Evolutionary conservation across 2,329 filamentous ascomycete species (phyloP), one percentile per base, ranked within the genome.

Genomic region (Alternaria sp.): DNA sequence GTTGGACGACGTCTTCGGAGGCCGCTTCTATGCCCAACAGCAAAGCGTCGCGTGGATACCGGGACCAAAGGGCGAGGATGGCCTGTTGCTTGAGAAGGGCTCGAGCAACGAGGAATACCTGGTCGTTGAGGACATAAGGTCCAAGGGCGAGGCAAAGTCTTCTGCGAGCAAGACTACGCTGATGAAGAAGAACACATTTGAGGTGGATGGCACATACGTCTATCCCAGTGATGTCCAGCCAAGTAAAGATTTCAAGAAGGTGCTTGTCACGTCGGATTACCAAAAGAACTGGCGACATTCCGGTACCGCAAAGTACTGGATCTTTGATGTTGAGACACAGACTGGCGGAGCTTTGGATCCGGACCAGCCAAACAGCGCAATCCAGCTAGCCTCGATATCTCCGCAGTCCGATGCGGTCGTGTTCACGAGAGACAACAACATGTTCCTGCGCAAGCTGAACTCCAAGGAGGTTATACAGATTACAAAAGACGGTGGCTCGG

Each of bases 321-420:
- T 99, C 63, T 91, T 97, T 68, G 92, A 99, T 76, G 96, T 99
- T 25, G 88, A 87, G 30, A 90, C 89, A 1, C 94, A 97, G 77
- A 86, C 82, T 1, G 91, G 87, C 1, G 86, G 97, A 79, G 89
- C 96, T 1, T 83, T 99, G 56, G 89, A 97, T 68, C 91, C 92
- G 0, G 83, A 83, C 3, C 84, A 92, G 51, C 85, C 87, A 2
- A 80, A 88, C 12, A 88, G 85, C 17, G 86, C 88, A 50, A 85
- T 97, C 23, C 94, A 98, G 80, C 85, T 97, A 57, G 96, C 95
- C 8, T 89, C 88, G 30, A 97, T 95, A 94, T 96, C 93, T 60
- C 96, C 96, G 1, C 87, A 88, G 56, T 94, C 93, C 67, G 89
- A 97, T 78, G 90, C 93, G 1, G 82, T 99, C 4, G 91, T 93